These are phyloP conservation scores for Camelina sativa DNA, from an alignment of 345 rosid genomes.

Conservation along the genomic window DNA sequence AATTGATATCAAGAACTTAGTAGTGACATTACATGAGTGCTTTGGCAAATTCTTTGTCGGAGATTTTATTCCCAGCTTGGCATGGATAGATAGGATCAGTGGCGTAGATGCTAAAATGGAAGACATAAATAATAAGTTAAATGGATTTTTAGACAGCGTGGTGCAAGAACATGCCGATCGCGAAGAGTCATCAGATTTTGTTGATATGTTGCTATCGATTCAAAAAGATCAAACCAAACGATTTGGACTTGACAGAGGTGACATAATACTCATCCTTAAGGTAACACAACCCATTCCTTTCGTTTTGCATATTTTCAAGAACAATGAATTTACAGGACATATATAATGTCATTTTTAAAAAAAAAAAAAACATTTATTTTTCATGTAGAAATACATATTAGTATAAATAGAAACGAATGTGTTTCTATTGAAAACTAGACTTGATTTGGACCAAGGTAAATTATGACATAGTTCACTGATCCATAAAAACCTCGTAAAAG, in stretches of 20 bases:
- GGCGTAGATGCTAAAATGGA: constrained; percentile 29
- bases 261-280: constrained; percentile 45
- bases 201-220: constrained; percentile 14
- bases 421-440: too few species aligned
- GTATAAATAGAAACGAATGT: too few species aligned
- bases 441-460: too few species aligned
- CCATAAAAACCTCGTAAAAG: too few species aligned
- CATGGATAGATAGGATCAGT: constrained; percentile 43
- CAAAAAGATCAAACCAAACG: constrained; percentile 37
- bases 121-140: constrained; percentile 14
- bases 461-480: too few species aligned
- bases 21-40: constrained; percentile 23
- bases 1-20: constrained; percentile 36
- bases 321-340: too few species aligned
- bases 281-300: constrained; percentile 26
- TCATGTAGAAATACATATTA: too few species aligned
- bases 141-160: constrained; percentile 27
- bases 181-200: background rate
- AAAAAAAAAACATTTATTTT: too few species aligned
- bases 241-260: constrained; percentile 33
- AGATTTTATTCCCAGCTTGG: constrained; percentile 58
- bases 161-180: constrained; percentile 17
- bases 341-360: too few species aligned
- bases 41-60: constrained; percentile 44
- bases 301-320: background rate